A percentile compares a stretch with the other conserved stretches of the same genome.
Evolutionary conservation across 163 green algal genomes (phyloP).

Genomic region (Chloromonas sp.): DNA sequence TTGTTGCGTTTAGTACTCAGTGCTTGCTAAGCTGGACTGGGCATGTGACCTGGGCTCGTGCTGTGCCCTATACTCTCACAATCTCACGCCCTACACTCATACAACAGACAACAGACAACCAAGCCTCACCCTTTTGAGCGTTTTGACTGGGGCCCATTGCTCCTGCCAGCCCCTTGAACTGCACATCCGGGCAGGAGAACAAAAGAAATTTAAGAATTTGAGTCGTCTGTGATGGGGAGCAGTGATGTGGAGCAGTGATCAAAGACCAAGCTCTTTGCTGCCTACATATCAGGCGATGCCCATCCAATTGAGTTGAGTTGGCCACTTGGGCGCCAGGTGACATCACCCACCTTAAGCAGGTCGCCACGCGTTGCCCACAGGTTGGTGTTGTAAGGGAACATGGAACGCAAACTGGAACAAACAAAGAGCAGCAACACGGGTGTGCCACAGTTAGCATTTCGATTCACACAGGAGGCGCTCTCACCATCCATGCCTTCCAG

Average conservation of each 20-base stretch:
- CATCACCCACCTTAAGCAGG: not conserved
- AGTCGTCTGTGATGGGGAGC: not conserved
- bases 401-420: not conserved
- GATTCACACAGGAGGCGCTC: not conserved
- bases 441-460: not conserved
- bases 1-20: too few species aligned
- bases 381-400: constrained; percentile 5
- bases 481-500: not conserved
- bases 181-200: not conserved
- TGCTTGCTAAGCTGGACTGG: too few species aligned
- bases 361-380: not conserved
- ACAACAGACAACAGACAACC: too few species aligned
- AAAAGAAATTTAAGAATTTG: not conserved
- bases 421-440: too few species aligned
- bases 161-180: not conserved
- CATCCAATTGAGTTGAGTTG: not conserved
- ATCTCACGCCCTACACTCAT: too few species aligned
- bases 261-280: not conserved
- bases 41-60: too few species aligned
- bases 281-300: not conserved
- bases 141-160: not conserved
- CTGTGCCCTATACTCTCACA: too few species aligned
- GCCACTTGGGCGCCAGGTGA: not conserved
- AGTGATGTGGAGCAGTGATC: not conserved
- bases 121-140: not conserved